Percentiles rank a stretch among this genome's conserved stretches.
Evolutionary conservation across 2,329 filamentous ascomycete species (phyloP).

Genomic region (Talaromyces rugulosus): DNA sequence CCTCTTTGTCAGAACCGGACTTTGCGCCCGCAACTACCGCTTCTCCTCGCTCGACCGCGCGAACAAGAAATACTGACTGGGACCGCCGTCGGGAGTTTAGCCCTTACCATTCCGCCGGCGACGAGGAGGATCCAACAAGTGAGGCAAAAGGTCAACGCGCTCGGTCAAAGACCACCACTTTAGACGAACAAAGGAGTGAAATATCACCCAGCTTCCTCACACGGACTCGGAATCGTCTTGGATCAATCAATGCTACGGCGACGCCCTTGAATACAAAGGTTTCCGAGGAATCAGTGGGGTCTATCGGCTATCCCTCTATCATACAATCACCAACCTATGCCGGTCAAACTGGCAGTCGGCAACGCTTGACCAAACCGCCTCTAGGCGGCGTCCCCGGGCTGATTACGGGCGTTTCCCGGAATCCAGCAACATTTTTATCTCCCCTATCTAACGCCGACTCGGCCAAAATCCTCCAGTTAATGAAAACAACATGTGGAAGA

Average conservation of each 20-base stretch:
- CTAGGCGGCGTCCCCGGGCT: conserved; percentile 22
- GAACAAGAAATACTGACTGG: conserved; percentile 28
- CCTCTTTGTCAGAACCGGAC: conserved; percentile 36
- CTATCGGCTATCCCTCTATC: conserved; percentile 48
- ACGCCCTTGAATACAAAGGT: conserved; percentile 27
- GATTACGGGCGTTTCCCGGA: conserved; percentile 22
- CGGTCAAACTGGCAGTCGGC: conserved; percentile 28
- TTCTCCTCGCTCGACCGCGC: conserved; percentile 34
- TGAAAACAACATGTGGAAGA: conserved; percentile 50
- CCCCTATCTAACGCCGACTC: conserved; percentile 42
- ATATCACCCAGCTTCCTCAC: conserved; percentile 29
- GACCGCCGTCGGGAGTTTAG: conserved; percentile 29
- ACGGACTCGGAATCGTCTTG: conserved; percentile 33
- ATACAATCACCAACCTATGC: conserved; percentile 37
- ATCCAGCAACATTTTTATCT: conserved; percentile 28
- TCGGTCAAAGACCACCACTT: conserved; percentile 38
- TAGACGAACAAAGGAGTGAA: conserved; percentile 40
- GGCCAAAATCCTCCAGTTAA: conserved; percentile 46
- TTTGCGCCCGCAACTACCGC: conserved; percentile 27
- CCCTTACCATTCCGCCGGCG: conserved; percentile 26
- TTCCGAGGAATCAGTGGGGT: conserved; percentile 36
- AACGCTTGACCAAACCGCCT: conserved; percentile 29
- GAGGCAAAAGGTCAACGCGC: conserved; percentile 33
- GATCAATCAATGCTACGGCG: conserved; percentile 36
- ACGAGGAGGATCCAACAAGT: conserved; percentile 29